Conservation (phyloP, 1,139 yeast species). For the Debaryomycetaceae sp. region DNA sequence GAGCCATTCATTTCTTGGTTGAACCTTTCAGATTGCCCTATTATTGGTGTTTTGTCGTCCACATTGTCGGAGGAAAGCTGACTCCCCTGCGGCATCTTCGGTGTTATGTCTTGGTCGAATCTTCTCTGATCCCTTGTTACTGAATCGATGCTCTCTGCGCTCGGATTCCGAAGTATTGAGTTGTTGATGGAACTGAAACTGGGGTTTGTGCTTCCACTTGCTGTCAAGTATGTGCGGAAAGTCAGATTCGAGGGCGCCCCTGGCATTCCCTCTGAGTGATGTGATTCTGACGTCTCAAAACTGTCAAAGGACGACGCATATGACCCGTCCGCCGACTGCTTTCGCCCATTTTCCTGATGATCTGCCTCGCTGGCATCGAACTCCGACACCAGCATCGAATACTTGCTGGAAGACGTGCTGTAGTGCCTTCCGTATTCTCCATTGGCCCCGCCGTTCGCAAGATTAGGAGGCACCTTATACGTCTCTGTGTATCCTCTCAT, state of each 20-base stretch:
- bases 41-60: conserved; percentile 31
- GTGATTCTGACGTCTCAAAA: conserved; percentile 2
- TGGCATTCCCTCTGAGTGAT: conserved; percentile 3
- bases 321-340: neutral
- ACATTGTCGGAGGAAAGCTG: conserved; percentile 7
- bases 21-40: conserved; percentile 11
- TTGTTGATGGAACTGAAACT: conserved; percentile 35
- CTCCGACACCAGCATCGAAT: conserved; percentile 24
- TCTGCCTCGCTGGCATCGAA: conserved; percentile 13
- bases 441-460: neutral
- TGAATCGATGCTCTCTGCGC: conserved; percentile 1
- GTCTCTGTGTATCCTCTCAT: no score
- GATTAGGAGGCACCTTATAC: no score
- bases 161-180: conserved; percentile 22
- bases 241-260: conserved; percentile 24
- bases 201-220: conserved; percentile 16
- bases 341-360: conserved; percentile 7
- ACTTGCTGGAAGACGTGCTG: conserved; percentile 34
- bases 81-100: conserved; percentile 14
- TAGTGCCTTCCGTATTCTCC: conserved; percentile 11
- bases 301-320: conserved; percentile 3
- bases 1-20: neutral
- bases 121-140: neutral
- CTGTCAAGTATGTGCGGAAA: conserved; percentile 25
- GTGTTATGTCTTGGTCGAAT: conserved; percentile 23